Base-by-base conservation (phyloP, 2,329 filamentous ascomycete species). In the Aspergillus sp. region DNA sequence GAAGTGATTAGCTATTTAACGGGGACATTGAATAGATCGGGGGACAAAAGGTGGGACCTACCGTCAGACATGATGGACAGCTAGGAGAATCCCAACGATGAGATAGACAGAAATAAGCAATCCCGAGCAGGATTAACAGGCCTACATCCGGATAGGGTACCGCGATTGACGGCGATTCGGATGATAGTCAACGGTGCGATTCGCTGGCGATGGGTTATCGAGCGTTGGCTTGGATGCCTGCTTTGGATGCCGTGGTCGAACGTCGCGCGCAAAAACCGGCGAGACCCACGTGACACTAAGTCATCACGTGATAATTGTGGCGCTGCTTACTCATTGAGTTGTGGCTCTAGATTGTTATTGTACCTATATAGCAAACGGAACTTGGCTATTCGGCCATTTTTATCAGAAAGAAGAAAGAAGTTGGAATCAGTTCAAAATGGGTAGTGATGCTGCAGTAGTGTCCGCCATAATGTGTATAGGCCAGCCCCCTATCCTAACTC, bases 51-150 rank as follows among this genome's bases (percentile, higher is more conserved):
- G 47, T 43, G 51, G 46, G 45, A 55, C 65, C 37, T 66, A 73
- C 70, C 64, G 64, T 73, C 70, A 61, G 70, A 73, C 70, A 73
- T 73, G 56, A 53, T 66, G 62, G 55, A 30, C 53, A 49, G 47
- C 41, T 46, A 52, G 46, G 48, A 47, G 48, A 52, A 51, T 53
- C 49, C 48, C 55, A 55, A 55, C 57, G 54, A 53, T 58, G 55
- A 54, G 51, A 49, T 46, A 54, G 50, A 60, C 9, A 27, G 25
- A 51, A 58, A 49, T 51, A 44, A 48, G 51, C 53, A 59, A 60
- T 62, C 54, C 57, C 56, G 56, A 59, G 48, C 49, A 56, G 48
- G 44, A 49, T 51, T 61, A 52, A 52, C 57, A 54, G 53, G 50
- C 54, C 60, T 68, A 65, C 63, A 69, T 67, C 45, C 63, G 65